These are phyloP conservation scores for Alternaria triticimaculans DNA, from an alignment of 2,329 filamentous ascomycete species.

Conservation along the genomic window DNA sequence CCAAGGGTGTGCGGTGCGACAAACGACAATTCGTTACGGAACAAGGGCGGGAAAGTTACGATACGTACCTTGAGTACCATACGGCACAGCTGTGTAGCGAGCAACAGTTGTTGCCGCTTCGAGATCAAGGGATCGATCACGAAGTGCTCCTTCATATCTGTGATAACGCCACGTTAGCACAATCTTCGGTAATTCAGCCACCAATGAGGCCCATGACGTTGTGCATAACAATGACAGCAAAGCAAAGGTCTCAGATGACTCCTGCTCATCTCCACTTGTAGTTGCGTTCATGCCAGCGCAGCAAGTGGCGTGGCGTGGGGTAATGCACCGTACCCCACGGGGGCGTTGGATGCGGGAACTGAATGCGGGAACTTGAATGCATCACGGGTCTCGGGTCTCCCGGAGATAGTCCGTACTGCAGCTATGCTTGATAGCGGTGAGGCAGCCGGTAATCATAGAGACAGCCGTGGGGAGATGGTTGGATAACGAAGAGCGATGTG, in stretches of 20 bases:
- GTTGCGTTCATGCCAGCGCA: conserved; percentile 18
- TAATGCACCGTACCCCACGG: conserved; percentile 26
- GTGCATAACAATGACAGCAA: conserved; percentile 12
- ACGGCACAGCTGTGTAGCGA: conserved; percentile 95
- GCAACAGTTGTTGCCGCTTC: conserved; percentile 94
- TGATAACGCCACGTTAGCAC: conserved; percentile 34
- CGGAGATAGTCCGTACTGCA: conserved; percentile 12
- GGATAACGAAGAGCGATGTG: conserved; percentile 7
- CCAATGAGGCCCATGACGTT: conserved; percentile 10
- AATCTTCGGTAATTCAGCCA: conserved; percentile 16
- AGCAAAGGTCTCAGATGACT: conserved; percentile 16
- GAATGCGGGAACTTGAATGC: conserved; percentile 17
- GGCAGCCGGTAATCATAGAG: conserved; percentile 1
- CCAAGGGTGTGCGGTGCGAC: conserved; percentile 11
- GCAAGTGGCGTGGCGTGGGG: conserved; percentile 33
- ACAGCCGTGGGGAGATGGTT: conserved; percentile 5
- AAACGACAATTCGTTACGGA: conserved; percentile 16
- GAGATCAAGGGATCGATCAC: conserved; percentile 98
- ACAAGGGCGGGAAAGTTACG: conserved; percentile 21
- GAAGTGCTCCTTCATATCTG: conserved; percentile 96
- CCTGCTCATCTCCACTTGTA: conserved; percentile 15
- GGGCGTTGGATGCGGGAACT: conserved; percentile 20
- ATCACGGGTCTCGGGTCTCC: conserved; percentile 26
- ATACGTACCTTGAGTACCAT: conserved; percentile 71
- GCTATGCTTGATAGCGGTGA: conserved; percentile 21